Evolutionary conservation across 1,284 basidiomycete species (phyloP), one percentile per base, ranked within the genome.

Genomic region (Moniliella sp.): DNA sequence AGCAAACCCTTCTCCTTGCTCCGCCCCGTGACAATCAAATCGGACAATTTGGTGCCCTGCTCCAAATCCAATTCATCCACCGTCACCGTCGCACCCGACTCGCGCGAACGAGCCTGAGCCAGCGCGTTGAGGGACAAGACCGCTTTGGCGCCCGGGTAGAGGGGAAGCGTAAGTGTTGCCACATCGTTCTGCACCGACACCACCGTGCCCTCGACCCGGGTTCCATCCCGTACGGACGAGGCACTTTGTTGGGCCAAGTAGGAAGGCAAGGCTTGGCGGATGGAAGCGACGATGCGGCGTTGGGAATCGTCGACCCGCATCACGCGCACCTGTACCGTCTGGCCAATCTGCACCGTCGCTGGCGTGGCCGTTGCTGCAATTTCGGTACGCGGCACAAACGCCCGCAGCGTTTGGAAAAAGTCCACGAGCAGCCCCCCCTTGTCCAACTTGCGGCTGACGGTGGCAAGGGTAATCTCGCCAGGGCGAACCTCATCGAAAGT

Each of bases 1-100:
- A 93, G 76, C 35, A 94, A 68, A 10, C 75, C 74, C 48, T 81
- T 83, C 45, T 80, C 82, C 1, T 73, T 66, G 57, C 82, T 84
- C 48, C 81, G 78, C n/a, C 80, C 78, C 15, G n/a, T 77, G 12
- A 97, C 78, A 2, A 80, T 72, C 4, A 97, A 67, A 30, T 78
- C 75, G 9, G 74, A 66, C 14, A 97, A 61, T 40, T 68, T 67
- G 33, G 83, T 76, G 11, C 79, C 80, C 23, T 67, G 64, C 48
- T 76, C 72, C 30, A 94, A 64, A 3, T 66, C 62, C n/a, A n/a
- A n/a, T n/a, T n/a, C n/a, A n/a, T n/a, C n/a, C n/a, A n/a, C n/a
- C n/a, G n/a, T n/a, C n/a, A n/a, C n/a, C n/a, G n/a, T n/a, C n/a
- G n/a, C n/a, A n/a, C n/a, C n/a, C n/a, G n/a, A n/a, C n/a, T n/a